These are phyloP conservation scores for Eucalyptus sp. DNA, from an alignment of 345 rosid species.

Conservation along the genomic window DNA sequence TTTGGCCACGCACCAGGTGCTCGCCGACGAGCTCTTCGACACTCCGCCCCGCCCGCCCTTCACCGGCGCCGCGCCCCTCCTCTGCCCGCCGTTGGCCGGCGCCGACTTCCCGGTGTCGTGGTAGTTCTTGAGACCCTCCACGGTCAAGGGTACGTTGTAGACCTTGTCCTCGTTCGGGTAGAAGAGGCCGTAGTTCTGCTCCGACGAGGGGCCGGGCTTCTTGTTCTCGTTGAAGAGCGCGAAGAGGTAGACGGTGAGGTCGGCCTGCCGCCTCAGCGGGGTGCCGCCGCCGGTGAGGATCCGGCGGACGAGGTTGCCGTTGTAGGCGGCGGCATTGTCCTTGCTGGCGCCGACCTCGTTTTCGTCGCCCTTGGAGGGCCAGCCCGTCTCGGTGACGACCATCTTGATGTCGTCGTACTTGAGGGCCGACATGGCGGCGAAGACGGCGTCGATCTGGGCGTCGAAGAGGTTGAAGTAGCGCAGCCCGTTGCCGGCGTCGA, in stretches of 20 bases:
- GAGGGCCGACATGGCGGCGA: conserved; percentile 70
- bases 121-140: conserved; percentile 42
- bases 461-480: conserved; percentile 82
- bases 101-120: conserved; percentile 13
- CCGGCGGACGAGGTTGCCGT: conserved; percentile 78
- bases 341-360: conserved; percentile 66
- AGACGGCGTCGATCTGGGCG: conserved; percentile 96
- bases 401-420: conserved; percentile 62
- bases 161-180: conserved; percentile 74
- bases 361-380: conserved; percentile 89
- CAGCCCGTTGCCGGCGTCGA: conserved; percentile 72
- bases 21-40: conserved; percentile 31
- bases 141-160: conserved; percentile 65
- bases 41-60: conserved; percentile 19
- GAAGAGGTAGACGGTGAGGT: conserved; percentile 81
- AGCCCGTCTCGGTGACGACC: conserved; percentile 86
- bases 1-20: conserved; percentile 80
- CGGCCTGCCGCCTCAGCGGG: conserved; percentile 65
- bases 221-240: conserved; percentile 89
- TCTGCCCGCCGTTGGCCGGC: conserved; percentile 9
- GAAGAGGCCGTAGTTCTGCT: conserved; percentile 89
- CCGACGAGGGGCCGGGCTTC: conserved; percentile 75
- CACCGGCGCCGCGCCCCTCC: conserved; percentile 1
- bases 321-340: conserved; percentile 72
- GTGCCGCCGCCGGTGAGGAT: conserved; percentile 84